Base-by-base conservation (phyloP, 805 yeast species). In the Candida nanaspora region DNA sequence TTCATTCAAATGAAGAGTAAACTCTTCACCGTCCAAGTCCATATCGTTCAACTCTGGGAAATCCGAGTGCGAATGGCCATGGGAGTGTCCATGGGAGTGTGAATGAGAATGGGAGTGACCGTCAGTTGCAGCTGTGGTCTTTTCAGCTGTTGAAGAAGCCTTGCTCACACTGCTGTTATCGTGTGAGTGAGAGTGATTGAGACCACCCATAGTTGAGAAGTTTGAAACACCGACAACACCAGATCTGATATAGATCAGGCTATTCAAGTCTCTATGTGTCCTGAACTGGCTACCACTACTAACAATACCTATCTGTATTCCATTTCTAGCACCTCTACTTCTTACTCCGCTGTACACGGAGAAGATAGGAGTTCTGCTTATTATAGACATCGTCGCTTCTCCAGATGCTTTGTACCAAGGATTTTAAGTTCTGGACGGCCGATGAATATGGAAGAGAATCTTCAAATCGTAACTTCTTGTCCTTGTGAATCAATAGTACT, bases 1-100 rank as follows among this genome's bases (percentile, higher is more conserved):
- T 16, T 50, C 49, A 26, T 55, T 55, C 43, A 55, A 42, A 10
- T 44, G 40, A 25, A 53, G 30, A 14, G 48, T 49, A 26, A 46
- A 54, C n/a, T 51, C 60, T 38, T 57, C 61, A 21, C 57, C 61
- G 11, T 45, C 44, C 26, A 56, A 41, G 32, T 56, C 54, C 56
- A 57, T 47, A 10, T 46, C 43, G 29, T 49, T 51, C 42, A 57
- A 33, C 40, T 55, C 61, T 2, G 61, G 57, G 39, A 38, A 52
- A 11, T 50, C 55, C 4, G 43, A 20, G 30, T 42, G 42, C 23
- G 31, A n/a, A 15, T 22, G 38, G 25, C 42, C 26, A 15, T 37
- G 41, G 3, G 35, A 42, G 37, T 46, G 48, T 13, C 41, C 30
- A 37, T 44, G n/a, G n/a, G n/a, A n/a, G 47, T 23, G 27, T 23